Evolutionary conservation across 306 rosid species (phyloP), one percentile per base, ranked within the genome.

Genomic region (Trichosanthes cucumerina): DNA sequence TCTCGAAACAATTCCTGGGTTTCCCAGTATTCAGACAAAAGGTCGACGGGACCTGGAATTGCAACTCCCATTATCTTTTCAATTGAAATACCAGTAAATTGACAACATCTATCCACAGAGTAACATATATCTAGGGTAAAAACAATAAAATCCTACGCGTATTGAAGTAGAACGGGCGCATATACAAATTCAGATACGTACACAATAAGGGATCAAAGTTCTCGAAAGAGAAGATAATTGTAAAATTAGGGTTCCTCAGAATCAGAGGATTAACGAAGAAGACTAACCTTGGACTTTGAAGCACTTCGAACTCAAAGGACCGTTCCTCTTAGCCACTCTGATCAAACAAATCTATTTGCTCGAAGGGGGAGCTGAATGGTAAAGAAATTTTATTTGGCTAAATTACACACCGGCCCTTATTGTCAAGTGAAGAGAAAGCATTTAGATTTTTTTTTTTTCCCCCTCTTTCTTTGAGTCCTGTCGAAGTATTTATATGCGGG

Each of bases 251-350:
- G 78, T 28, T 50, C 23, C 15, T 74, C 11, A 9, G 31, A 49
- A 49, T 15, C 28, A 4, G 18, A 74, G 0, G 46, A 74, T 50
- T 74, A 9, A n/a, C 1, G 39, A 74, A 54, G 78, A 74, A 74
- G 78, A 74, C 78, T 50, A 2, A 74, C 78, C 78, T 74, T 74
- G 78, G 78, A 74, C 60, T 74, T 49, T 19, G 46, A 50, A 74
- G 78, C 28, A 28, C 15, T 50, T 23, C 41, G 28, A 47, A 72
- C 57, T 26, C 59, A 33, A 63, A 26, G 12, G 54, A 26, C 7
- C 44, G 5, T 28, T 7, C 57, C 78, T 50, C 10, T 18, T 31
- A 7, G 24, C 28, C 44, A 31, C 62, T 16, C 62, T 49, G 78
- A 74, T 74, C 46, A 9, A 9, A 50, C 60, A 50, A 47, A 50